Base-by-base conservation (phyloP, 805 yeast species). In the Brettanomyces nanus region DNA sequence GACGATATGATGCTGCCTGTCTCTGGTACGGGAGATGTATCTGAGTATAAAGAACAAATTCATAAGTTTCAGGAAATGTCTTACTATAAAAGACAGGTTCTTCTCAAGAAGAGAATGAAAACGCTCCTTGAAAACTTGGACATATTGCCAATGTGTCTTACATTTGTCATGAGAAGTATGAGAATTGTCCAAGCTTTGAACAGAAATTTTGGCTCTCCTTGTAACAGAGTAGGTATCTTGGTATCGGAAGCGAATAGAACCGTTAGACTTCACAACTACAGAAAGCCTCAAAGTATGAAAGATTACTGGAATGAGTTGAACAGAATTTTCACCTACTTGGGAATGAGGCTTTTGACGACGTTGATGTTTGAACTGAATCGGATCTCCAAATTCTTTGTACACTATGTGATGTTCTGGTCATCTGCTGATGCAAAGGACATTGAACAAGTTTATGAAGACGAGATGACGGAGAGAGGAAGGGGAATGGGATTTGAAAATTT, bases 101-200 rank as follows among this genome's bases (percentile, higher is more conserved):
- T 60, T 29, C 51, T 69, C 44, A 63, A 66, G 17, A 66, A 69
- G n/a, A 61, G 70, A 41, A 65, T 84, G 56, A 63, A 65, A 42
- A 61, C 63, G 36, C 77, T 83, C 45, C 63, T 83, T 40, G 57
- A 73, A 40, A 85, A 81, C 53, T 68, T 79, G 5, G 71, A 72
- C 34, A 71, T 72, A 54, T 76, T 84, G 51, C 94, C 94, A 3
- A 57, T 77, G 43, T 77, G 75, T 33, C 55, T 83, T 38, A 65
- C 79, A 15, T 82, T 83, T 47, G 59, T 84, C 5, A 75, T 81
- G 38, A 62, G 90, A 49, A 68, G 84, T 9, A 79, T 81, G 81
- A 63, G 89, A 42, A 81, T 83, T 64, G 69, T 84, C 36, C 90
- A 82, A 53, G 77, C 77, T 19, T 57, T 80, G 45, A 83, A 84